A percentile compares a stretch with the other conserved stretches of the same genome.
Conservation (phyloP, 2,329 filamentous ascomycete genomes). For the Fusarium sterilihyphosum region DNA sequence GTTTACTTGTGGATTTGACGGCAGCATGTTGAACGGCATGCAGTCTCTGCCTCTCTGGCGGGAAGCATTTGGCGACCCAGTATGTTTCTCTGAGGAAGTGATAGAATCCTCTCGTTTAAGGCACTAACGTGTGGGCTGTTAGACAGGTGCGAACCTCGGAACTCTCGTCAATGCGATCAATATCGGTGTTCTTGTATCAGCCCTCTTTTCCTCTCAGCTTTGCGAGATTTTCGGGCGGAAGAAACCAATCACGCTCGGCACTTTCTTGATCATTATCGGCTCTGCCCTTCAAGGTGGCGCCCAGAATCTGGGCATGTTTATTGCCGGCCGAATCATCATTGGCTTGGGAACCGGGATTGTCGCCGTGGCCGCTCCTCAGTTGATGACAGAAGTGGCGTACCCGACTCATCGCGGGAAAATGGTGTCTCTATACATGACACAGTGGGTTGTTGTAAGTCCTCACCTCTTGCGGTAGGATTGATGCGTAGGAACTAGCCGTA, state of each 20-base stretch:
- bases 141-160: not conserved
- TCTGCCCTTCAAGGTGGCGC: not conserved
- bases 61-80: not conserved
- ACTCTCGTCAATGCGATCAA: not conserved
- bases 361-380: not conserved
- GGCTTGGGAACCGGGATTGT: not conserved
- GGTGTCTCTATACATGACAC: not conserved
- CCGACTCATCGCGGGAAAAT: not conserved
- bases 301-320: not conserved
- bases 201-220: not conserved
- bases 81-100: not conserved
- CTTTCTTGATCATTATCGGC: not conserved
- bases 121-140: accelerated
- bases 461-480: not conserved
- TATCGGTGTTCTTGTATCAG: not conserved
- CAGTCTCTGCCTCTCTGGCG: not conserved
- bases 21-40: not conserved
- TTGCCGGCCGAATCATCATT: not conserved
- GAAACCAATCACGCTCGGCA: not conserved
- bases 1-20: not conserved
- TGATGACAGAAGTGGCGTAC: not conserved
- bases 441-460: not conserved
- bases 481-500: not conserved
- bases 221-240: not conserved
- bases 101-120: not conserved